Base-by-base conservation (phyloP, 2,329 filamentous ascomycete genomes). In the Orbilia brochopaga region DNA sequence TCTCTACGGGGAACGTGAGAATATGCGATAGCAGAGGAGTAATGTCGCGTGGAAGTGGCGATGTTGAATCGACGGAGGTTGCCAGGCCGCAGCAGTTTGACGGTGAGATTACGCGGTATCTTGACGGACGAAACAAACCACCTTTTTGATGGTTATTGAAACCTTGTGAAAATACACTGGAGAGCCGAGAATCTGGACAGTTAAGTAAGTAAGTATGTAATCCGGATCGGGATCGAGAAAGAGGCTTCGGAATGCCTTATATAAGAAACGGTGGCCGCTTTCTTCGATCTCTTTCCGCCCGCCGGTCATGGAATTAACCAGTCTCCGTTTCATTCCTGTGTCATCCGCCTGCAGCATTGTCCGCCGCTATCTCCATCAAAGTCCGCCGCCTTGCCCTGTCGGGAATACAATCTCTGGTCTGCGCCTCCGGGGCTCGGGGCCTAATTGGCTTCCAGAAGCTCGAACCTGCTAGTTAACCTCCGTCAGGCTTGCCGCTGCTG, bases 11-110 rank as follows among this genome's bases (percentile, higher is more conserved):
- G 46, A 15, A 59, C 54, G 59, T 70, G 62, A 30, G 58, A 63
- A 37, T 70, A 70, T 30, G 15, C 58, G 66, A 51, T 40, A 50
- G 40, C 64, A 60, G 32, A 60, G 46, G 30, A 70, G 24, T 35
- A 63, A 55, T 17, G 24, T 46, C 17, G 66, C 58, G 35, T 56
- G 37, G n/a, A 21, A 40, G 10, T n/a, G 52, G 23, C 3, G 30
- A 42, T 7, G 55, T 24, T 10, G 50, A 32, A 13, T 6, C 32
- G n/a, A 13, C 37, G 11, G 37, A 17, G n/a, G 37, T 15, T 17
- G 37, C 13, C 5, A 2, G 37, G 37, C 13, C 13, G 37, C 3
- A 32, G 27, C 27, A 32, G 27, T 8, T 32, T 32, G 27, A 32
- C 3, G 3, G 27, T n/a, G n/a, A n/a, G 27, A 32, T 3, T 32